Base-by-base conservation (phyloP, 2,329 filamentous ascomycete species). In the Penicillium sp. region DNA sequence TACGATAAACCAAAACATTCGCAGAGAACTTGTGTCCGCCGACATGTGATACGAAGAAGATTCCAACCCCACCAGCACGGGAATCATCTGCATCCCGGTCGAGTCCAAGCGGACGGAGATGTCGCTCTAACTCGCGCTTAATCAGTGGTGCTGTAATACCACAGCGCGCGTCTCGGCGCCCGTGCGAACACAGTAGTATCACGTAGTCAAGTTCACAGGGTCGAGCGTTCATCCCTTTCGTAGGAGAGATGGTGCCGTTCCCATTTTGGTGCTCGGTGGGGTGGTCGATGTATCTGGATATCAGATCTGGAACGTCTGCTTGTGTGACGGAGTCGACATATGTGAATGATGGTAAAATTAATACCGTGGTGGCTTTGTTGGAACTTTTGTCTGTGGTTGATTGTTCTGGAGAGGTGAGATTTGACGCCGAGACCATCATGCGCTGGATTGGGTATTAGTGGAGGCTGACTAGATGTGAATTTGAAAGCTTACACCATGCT, bases 1-100 rank as follows among this genome's bases (percentile, higher is more conserved):
- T 83, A 19, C 92, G 84, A 73, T 97, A 97, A 0, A 97, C 79
- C 78, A 97, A 87, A 63, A 96, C 86, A 70, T 97, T 97, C 29
- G 93, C 93, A 48, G 88, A 88, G 78, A 93, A 97, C 79, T 96
- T 96, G 80, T 97, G 93, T 0, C 93, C 93, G 35, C 93, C 93
- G 5, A 96, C 90, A 71, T 97, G 93, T 59, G 87, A 93, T 65
- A 96, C 92, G 71, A 93, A 96, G 78, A 94, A 95, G 59, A 96
- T 90, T 1, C 90, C 92, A 1, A 93, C 91, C 9, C 92, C 92
- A 8, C 92, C 91, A 0, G 90, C 89, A 46, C 92, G 80, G 73
- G 90, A 86, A 71, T 96, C 92, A 71, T 93, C 86, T 10, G 91
- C 76, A 71, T 96, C 92, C 35, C 92, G 86, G 72, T 88, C 90